phyloP scores from a whole-genome alignment of 2,329 filamentous ascomycete species.

The Cordyceps farinosa region DNA sequence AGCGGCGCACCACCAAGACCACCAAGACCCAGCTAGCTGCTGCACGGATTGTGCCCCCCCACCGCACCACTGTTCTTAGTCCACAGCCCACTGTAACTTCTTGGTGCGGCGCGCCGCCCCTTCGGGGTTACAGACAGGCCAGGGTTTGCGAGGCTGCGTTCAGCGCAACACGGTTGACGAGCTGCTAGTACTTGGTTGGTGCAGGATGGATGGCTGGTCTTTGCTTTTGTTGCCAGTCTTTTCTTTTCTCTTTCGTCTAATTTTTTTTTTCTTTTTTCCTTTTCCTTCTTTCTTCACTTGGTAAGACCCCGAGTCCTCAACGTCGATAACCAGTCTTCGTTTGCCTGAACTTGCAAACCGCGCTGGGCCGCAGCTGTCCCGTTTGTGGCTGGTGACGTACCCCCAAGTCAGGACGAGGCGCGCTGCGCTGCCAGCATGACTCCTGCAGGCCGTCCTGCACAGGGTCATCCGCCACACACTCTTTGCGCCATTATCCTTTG shows the following conservation, averaged over 20 bases:
- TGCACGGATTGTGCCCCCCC: neutral
- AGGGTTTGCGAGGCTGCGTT: neutral
- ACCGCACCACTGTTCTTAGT: neutral
- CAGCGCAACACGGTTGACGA: neutral
- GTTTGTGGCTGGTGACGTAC: neutral
- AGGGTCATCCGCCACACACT: neutral
- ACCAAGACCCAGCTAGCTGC: neutral
- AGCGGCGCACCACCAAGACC: neutral
- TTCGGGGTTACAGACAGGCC: slow-evolving; percentile 3
- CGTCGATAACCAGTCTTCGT: neutral
- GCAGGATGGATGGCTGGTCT: neutral
- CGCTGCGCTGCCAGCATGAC: slow-evolving; percentile 5
- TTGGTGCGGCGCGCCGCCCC: neutral
- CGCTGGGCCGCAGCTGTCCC: neutral
- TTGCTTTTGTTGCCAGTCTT: neutral
- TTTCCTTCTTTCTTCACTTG: neutral
- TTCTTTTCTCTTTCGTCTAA: too few relatives aligned
- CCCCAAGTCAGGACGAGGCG: neutral
- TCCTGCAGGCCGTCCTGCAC: neutral
- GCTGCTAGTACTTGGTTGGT: neutral
- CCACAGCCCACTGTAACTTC: neutral
- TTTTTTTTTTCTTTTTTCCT: neutral
- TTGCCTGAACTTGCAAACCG: neutral
- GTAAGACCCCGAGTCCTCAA: too few relatives aligned
- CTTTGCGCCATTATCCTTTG: neutral